Evolutionary conservation across 805 yeast genomes (phyloP), one percentile per base, ranked within the genome.

Genomic region (Zygosaccharomyces kombuchaensis): DNA sequence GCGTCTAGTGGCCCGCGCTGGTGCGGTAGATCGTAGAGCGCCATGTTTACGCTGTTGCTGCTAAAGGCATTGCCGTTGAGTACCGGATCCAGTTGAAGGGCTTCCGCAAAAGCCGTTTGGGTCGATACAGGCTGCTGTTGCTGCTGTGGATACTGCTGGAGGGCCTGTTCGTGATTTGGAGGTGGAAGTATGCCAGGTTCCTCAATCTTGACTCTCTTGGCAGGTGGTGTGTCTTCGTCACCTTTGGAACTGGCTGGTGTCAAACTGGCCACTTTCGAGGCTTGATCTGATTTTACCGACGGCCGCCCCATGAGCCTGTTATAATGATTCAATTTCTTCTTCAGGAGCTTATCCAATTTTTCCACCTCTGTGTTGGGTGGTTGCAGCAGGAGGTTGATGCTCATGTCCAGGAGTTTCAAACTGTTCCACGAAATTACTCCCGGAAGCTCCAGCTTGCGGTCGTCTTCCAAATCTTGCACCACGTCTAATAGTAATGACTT

Each of bases 381-480:
- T n/a, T 82, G 76, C 42, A 84, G 57, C n/a, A 84, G 76, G 36
- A 81, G 69, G 40, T 81, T 77, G 12, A 83, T 69, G 0, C 89
- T 76, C 55, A 70, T 65, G 55, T 84, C 90, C 27, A 82, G 56
- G 23, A 80, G 66, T 41, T 71, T 74, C 35, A 78, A 69, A 37
- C 86, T 77, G 49, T 76, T 77, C 52, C 70, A 69, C 7, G 86
- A 77, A 21, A 84, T 60, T 32, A 81, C 73, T 0, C 89, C 88
- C 1, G 87, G 80, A 21, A 80, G 63, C 14, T 76, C 80, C 37
- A 73, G 65, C 16, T 65, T 66, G 37, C 79, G 74, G 54, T 81
- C 85, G 10, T 61, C 55, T 52, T 71, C 77, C 46, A 84, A 65
- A 40, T 75, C 77, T 17, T 70, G 65, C 2, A 82, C 63, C 2